Evolutionary conservation across 768 basidiomycete genomes (phyloP), one percentile per base, ranked within the genome.

Genomic region (Floccularia luteovirens): DNA sequence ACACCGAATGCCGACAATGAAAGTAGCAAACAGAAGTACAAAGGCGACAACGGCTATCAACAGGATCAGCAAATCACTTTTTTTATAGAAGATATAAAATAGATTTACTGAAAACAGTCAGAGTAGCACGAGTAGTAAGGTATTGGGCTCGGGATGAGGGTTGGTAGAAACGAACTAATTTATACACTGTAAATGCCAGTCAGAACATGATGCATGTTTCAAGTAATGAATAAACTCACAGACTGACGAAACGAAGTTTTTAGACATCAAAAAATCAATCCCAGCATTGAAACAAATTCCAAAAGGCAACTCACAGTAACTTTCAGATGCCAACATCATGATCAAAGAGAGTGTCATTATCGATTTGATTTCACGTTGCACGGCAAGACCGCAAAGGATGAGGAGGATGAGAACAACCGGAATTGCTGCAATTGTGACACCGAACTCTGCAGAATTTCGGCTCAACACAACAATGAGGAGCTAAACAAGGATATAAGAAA

Each of bases 111-210:
- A 90, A 91, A 22, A 78, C 70, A 3, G 87, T 88, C 10, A 91
- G 64, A 5, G 89, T 86, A 38, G 77, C 80, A 38, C 88, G 71
- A 14, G 88, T 90, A n/a, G 84, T 77, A 17, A 58, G 50, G 51
- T 91, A 91, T 46, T 71, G 64, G 1, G 28, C 48, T 33, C 58
- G 47, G 5, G 82, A 77, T 3, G 51, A 45, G 3, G 86, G 84
- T 19, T 75, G 62, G 54, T 85, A 91, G 64, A 90, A 86, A 16
- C 89, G 79, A 44, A 81, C 75, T n/a, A 91, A 71, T 53, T 91
- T 91, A 58, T 82, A 91, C 36, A 90, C 83, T 89, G 42, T 11
- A 20, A 20, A 28, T n/a, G n/a, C n/a, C n/a, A n/a, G n/a, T n/a
- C n/a, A n/a, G n/a, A n/a, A n/a, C n/a, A n/a, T n/a, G n/a, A n/a